Evolutionary conservation across 176 grass and related monocot genomes (phyloP).

Genomic region (Hordeum marinum): DNA sequence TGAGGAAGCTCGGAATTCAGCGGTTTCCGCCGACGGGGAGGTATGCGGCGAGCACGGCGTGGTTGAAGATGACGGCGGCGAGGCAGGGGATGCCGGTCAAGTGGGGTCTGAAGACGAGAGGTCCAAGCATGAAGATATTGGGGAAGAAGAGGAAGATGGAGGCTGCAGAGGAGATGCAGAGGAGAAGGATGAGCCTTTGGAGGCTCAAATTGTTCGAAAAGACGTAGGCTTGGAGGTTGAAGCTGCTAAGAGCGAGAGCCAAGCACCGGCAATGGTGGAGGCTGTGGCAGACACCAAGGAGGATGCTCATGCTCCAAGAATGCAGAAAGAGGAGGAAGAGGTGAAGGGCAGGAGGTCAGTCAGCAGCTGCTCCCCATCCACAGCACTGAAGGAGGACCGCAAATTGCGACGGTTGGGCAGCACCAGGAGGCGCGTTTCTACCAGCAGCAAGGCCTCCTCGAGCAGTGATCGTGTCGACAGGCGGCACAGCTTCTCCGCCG

Average conservation of each 20-base stretch:
- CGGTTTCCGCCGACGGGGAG: constrained; percentile 10
- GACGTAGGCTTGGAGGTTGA: constrained; percentile 18
- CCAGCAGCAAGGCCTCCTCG: constrained; percentile 30
- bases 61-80: constrained; percentile 12
- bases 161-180: background rate
- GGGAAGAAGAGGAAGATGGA: background rate
- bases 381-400: constrained; percentile 50
- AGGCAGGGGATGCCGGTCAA: constrained; percentile 26
- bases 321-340: constrained; percentile 24
- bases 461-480: constrained; percentile 51
- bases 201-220: constrained; percentile 23
- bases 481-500: constrained; percentile 82
- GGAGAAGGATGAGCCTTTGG: background rate
- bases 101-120: constrained; percentile 21
- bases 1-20: constrained; percentile 22
- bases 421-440: constrained; percentile 36
- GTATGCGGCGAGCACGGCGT: background rate
- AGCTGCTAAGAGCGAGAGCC: background rate
- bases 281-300: background rate
- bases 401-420: constrained; percentile 53
- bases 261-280: constrained; percentile 5
- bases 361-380: constrained; percentile 40
- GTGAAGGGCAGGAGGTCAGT: constrained; percentile 55
- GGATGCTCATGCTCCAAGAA: background rate
- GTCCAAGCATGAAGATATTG: constrained; percentile 12